Percentiles rank a stretch among this genome's conserved stretches.
Conservation (phyloP, 345 rosid species). For the Hibiscus tridactylites region DNA sequence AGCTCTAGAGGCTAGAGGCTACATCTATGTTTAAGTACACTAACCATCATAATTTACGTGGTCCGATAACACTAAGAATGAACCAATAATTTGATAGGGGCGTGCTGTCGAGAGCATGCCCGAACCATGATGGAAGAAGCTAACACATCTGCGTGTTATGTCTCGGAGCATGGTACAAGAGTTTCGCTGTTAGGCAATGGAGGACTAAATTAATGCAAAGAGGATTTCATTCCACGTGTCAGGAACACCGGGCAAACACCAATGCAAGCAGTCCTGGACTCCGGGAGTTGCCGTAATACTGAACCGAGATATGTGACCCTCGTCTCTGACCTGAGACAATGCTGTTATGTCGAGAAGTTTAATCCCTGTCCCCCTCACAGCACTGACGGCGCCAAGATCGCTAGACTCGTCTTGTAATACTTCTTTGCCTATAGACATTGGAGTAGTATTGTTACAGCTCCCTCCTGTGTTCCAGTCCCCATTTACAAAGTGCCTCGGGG, state of each 20-base stretch:
- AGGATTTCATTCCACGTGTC: conserved; percentile 73
- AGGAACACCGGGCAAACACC: conserved; percentile 79
- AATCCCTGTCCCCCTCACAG: conserved; percentile 61
- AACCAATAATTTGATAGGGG: neutral
- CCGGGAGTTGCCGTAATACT: conserved; percentile 46
- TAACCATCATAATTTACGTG: neutral
- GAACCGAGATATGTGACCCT: conserved; percentile 70
- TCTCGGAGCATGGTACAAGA: neutral
- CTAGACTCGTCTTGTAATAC: conserved; percentile 57
- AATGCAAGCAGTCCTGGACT: conserved; percentile 66
- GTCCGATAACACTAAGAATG: neutral
- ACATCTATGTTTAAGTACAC: neutral
- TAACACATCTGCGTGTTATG: neutral
- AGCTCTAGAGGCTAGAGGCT: neutral
- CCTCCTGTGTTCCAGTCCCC: conserved; percentile 96
- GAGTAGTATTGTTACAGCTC: conserved; percentile 68
- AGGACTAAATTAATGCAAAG: conserved; percentile 31
- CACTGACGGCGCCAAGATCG: conserved; percentile 46
- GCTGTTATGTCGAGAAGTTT: conserved; percentile 70
- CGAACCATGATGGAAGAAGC: neutral
- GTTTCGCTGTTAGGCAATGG: neutral
- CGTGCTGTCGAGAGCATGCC: neutral
- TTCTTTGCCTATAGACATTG: conserved; percentile 71
- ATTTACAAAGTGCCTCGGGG: conserved; percentile 72
- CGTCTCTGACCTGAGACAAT: conserved; percentile 63